Conservation (phyloP, 345 rosid genomes). For the Syzygium grande region DNA sequence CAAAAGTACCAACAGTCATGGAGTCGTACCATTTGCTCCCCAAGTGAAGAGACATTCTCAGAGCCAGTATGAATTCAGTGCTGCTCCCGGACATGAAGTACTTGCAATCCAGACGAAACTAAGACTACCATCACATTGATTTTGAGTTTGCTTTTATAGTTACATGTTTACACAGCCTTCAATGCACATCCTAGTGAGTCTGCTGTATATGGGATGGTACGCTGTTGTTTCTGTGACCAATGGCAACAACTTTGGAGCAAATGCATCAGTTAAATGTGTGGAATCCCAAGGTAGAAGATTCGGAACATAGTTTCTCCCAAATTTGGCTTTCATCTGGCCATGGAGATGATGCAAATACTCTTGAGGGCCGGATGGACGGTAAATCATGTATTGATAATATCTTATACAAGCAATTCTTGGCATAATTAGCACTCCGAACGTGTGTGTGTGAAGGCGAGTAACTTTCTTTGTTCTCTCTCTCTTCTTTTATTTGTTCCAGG, state of each 20-base stretch:
- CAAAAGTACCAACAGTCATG: neutral
- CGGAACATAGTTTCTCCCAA: neutral
- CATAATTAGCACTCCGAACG: neutral
- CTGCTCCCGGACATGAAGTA: neutral
- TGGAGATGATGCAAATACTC: neutral
- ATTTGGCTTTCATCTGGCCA: neutral
- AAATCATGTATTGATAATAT: neutral
- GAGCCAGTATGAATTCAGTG: neutral
- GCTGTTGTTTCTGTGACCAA: neutral
- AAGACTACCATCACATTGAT: neutral
- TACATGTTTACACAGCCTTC: neutral
- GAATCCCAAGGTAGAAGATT: neutral
- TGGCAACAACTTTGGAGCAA: neutral
- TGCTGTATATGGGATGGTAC: neutral
- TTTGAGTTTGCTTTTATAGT: neutral
- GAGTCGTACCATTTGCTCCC: neutral
- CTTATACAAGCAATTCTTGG: neutral
- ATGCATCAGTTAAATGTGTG: neutral
- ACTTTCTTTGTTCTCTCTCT: neutral
- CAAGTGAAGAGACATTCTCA: neutral
- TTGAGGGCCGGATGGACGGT: constrained; percentile 2
- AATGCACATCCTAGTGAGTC: neutral
- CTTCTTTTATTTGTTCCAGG: neutral
- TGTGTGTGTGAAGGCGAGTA: neutral
- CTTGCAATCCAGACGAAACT: neutral